A percentile compares a stretch with the other conserved stretches of the same genome.
Conservation (phyloP, 1,139 yeast genomes). For the Fermentozyma sake region DNA sequence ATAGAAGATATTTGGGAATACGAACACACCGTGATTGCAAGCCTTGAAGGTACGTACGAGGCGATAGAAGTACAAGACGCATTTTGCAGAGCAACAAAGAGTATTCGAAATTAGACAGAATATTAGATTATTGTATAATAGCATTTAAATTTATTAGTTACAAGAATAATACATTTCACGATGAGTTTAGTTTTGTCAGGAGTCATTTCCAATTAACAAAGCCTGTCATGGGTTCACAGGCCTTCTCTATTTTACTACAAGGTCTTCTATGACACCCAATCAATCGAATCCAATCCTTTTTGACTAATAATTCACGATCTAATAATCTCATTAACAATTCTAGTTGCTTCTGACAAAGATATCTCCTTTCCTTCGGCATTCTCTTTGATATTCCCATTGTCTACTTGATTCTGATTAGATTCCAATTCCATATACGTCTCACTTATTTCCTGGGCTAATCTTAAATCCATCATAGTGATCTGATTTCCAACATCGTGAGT, state of each 20-base stretch:
- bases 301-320: no score
- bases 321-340: conserved; percentile 16
- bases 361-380: conserved; percentile 5
- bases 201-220: no score
- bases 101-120: conserved; percentile 6
- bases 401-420: no score
- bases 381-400: conserved; percentile 1
- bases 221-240: no score
- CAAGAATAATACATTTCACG: no score
- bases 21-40: conserved; percentile 69
- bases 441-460: conserved; percentile 53
- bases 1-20: conserved; percentile 64
- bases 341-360: conserved; percentile 15
- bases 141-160: conserved; percentile 6
- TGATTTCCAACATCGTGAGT: conserved; percentile 64
- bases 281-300: no score
- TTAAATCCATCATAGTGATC: conserved; percentile 55
- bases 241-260: no score
- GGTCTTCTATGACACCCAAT: no score
- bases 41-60: conserved; percentile 90
- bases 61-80: conserved; percentile 84
- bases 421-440: conserved; percentile 9
- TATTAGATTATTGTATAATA: conserved; percentile 8
- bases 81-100: conserved; percentile 54
- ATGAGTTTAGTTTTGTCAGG: no score